phyloP scores from a whole-genome alignment of 345 rosid species.

The Pugionium dolabratum region DNA sequence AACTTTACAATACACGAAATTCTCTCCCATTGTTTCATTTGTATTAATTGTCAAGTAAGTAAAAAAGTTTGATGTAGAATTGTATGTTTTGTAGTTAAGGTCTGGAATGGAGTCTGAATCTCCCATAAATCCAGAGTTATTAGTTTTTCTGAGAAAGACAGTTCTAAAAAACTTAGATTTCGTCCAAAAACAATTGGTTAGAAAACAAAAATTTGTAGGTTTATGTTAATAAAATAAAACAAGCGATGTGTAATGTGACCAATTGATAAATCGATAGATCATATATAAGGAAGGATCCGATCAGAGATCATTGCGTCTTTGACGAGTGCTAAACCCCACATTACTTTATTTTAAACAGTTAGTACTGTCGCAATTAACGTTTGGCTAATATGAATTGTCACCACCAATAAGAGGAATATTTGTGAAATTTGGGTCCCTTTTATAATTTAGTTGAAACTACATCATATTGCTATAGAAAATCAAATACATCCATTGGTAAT shows the following conservation, averaged over 20 bases:
- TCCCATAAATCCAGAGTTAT: too few relatives aligned
- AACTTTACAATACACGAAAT: too few relatives aligned
- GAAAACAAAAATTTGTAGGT: neutral
- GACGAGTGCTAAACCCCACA: conserved; percentile 20
- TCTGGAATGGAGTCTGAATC: too few relatives aligned
- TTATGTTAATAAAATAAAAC: conserved; percentile 19
- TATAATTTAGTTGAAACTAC: neutral
- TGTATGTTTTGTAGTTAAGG: too few relatives aligned
- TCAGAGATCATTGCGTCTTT: conserved; percentile 32
- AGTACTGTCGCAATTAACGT: conserved; percentile 19
- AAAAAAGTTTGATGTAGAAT: too few relatives aligned
- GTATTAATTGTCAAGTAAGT: too few relatives aligned
- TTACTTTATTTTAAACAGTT: conserved; percentile 11
- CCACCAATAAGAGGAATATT: conserved; percentile 28
- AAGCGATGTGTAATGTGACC: conserved; percentile 4
- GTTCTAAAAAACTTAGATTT: conserved; percentile 9
- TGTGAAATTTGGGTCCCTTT: neutral
- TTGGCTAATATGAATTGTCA: conserved; percentile 33
- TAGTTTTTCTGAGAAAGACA: neutral
- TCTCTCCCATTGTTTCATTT: too few relatives aligned
- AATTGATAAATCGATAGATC: conserved; percentile 8
- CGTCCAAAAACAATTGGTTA: neutral
- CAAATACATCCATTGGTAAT: neutral
- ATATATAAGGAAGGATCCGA: conserved; percentile 2
- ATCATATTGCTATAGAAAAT: conserved; percentile 8